A percentile compares a stretch with the other conserved stretches of the same genome.
Evolutionary conservation across 257 asterid species (phyloP).

Genomic region (Phtheirospermum japonicum): DNA sequence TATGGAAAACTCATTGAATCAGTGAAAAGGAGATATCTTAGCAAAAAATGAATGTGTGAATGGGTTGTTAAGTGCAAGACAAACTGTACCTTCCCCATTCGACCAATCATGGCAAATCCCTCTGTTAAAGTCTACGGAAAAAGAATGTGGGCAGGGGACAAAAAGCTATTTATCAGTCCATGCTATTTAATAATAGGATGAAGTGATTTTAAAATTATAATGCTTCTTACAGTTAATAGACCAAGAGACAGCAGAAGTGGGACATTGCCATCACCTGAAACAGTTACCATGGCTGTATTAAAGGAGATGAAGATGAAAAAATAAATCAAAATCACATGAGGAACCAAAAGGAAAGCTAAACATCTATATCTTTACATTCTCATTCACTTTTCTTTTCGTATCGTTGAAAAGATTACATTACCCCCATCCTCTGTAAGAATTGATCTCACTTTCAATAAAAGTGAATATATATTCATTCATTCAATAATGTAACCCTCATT

Average conservation of each 20-base stretch:
- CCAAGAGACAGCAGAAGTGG: constrained; percentile 44
- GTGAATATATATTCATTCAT: too few relatives aligned
- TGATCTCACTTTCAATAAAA: too few relatives aligned
- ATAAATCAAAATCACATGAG: too few relatives aligned
- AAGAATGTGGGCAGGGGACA: too few relatives aligned
- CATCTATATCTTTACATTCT: too few relatives aligned
- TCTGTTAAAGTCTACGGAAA: constrained; percentile 62
- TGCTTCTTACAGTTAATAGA: constrained; percentile 63
- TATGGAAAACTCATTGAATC: not conserved
- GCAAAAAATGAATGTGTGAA: not conserved
- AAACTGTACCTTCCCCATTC: constrained; percentile 70
- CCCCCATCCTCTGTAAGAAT: too few relatives aligned
- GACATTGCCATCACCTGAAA: constrained; percentile 44
- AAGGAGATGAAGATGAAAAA: too few relatives aligned
- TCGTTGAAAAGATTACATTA: too few relatives aligned
- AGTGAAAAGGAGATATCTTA: not conserved
- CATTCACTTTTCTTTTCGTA: too few relatives aligned
- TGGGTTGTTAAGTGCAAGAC: not conserved
- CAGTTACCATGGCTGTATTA: not conserved
- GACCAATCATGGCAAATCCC: constrained; percentile 94
- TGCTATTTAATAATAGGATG: constrained; percentile 10
- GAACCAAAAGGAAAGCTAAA: too few relatives aligned
- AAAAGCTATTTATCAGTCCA: not conserved
- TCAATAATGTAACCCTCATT: too few relatives aligned
- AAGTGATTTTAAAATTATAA: constrained; percentile 9